Base-by-base conservation (phyloP, 1,139 yeast species). In the Candida labiduridarum region DNA sequence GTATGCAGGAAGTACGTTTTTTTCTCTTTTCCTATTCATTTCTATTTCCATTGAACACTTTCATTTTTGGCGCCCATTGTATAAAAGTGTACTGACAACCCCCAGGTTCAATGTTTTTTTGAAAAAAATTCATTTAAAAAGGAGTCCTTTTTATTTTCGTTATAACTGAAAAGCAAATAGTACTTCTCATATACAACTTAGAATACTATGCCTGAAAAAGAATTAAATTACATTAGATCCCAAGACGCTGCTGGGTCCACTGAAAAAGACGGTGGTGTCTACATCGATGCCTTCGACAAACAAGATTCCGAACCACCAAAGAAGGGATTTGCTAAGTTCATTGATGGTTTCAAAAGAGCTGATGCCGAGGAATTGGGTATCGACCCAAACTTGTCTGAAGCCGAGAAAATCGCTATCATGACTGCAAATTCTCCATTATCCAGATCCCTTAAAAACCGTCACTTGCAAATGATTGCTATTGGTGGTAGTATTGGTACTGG, bases 401-500 rank as follows among this genome's bases (percentile, higher is more conserved):
- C 82, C 34, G 95, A 89, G 68, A 84, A 78, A 62, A 81, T 87
- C 45, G 88, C 89, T 48, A 67, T 82, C 33, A 71, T 78, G 55
- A 82, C 91, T 30, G 87, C 92, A 19, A 79, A 80, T 61, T 76
- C 92, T 22, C 96, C 96, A 1, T 78, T 89, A 54, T 73, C 83
- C 46, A 76, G 89, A 63, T 75, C 80, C 41, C 76, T 88, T 51
- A 84, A 84, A 57, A 74, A 70, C 43, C 76, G 89, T 70, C 83
- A 88, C 74, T 71, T 89, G 59, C 87, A 86, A 63, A 87, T 89
- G 89, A 85, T 89, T 65, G 95, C 96, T 45, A 84, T 89, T 59
- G 96, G 96, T 63, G 96, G 96, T 56, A 79, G 90, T 48, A 87
- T 89, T 56, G 96, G 96, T 68, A 87, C 95, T 7, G 92, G 91